Evolutionary conservation across 345 rosid genomes (phyloP).

Genomic region (Hypericum androsaemum): DNA sequence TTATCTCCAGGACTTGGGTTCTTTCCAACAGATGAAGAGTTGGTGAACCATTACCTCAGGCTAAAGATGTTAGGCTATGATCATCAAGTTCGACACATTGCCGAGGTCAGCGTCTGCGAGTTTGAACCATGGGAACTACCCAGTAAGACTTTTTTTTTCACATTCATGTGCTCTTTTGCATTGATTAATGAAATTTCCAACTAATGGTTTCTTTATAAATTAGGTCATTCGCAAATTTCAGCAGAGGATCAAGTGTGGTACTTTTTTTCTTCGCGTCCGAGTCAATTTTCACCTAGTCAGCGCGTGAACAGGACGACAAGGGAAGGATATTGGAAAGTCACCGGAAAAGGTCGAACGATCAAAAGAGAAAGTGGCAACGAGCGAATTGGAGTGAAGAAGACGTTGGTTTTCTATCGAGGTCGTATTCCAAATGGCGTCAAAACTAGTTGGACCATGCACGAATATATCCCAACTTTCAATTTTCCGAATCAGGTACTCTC

Average conservation of each 20-base stretch:
- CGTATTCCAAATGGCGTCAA: no score
- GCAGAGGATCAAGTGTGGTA: slow-evolving; percentile 10
- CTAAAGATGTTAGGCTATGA: slow-evolving; percentile 7
- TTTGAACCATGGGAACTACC: slow-evolving; percentile 17
- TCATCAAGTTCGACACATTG: not conserved
- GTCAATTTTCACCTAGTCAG: not conserved
- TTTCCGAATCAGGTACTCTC: no score
- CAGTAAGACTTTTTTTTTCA: not conserved
- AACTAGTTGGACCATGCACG: no score
- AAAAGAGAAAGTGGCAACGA: not conserved
- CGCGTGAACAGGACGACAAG: slow-evolving; percentile 9
- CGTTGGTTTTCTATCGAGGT: no score
- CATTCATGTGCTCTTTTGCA: no score
- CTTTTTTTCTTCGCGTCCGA: slow-evolving; percentile 9
- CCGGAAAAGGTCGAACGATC: not conserved
- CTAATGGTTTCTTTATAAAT: no score
- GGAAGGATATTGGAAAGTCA: slow-evolving; percentile 13
- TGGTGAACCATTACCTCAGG: slow-evolving; percentile 8
- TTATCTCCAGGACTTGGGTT: slow-evolving; percentile 8
- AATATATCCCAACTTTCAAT: no score
- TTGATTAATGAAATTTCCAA: no score
- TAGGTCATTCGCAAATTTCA: no score
- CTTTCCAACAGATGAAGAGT: slow-evolving; percentile 15
- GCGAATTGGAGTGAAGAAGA: slow-evolving; percentile 10
- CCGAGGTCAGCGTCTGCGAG: slow-evolving; percentile 7